Evolutionary conservation across 2,329 filamentous ascomycete species (phyloP), one percentile per base, ranked within the genome.

Genomic region (Fusarium nanum): DNA sequence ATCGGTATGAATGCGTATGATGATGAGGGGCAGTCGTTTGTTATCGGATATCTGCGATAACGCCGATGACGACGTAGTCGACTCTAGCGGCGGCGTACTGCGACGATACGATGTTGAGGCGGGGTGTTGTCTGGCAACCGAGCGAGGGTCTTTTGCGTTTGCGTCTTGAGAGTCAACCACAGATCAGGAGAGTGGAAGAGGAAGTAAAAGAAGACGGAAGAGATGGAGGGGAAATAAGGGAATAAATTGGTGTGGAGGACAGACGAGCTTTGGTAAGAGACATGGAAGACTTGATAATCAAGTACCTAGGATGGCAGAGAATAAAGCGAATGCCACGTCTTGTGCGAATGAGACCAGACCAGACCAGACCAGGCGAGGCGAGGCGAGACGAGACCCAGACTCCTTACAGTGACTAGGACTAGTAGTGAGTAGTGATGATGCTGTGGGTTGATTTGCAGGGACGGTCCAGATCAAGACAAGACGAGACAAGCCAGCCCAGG

Each of bases 31-130:
- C 65, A 67, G 50, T 74, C 56, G 61, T 70, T 74, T 64, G 71
- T 73, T 75, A 72, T 75, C 73, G 68, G 71, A 52, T 67, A 63
- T 62, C 32, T 70, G 71, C 71, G 73, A 75, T 74, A 75, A 73
- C 72, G 70, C 73, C 68, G 60, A 75, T 71, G 73, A 73, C 69
- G 72, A 73, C 68, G 72, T 72, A 64, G 68, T 60, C 46, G 62
- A 56, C 62, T 72, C 59, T 71, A 72, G 73, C 67, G 69, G 64
- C 67, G 59, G 64, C 69, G 67, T 67, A 64, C 65, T 65, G 62
- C 60, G 59, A 64, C 42, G 46, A 52, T 61, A 64, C 46, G 47
- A 52, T 61, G 22, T 60, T 54, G 41, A 46, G 69, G 60, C 64
- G 59, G 55, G 67, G 69, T 23, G 25, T 50, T 42, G 49, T 53